Percentiles rank a stretch among this genome's conserved stretches.
Conservation (phyloP, 2,329 filamentous ascomycete species). For the Anisogramma anomala region DNA sequence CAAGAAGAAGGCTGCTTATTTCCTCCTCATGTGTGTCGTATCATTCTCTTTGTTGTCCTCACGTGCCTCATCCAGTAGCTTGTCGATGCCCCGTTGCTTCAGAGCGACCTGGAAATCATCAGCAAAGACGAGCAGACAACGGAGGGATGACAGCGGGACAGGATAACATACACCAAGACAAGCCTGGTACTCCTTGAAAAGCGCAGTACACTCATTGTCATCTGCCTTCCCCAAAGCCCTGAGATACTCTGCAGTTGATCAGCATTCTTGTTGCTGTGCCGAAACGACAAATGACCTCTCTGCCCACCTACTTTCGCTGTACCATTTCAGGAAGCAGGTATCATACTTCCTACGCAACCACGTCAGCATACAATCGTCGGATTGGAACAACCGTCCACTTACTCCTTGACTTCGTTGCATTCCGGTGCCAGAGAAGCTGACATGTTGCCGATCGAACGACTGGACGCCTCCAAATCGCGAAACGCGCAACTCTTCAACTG, state of each 20-base stretch:
- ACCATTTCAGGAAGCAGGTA: slow-evolving; percentile 97
- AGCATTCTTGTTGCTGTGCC: slow-evolving; percentile 1
- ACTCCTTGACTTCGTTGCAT: slow-evolving; percentile 96
- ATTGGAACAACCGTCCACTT: slow-evolving; percentile 22
- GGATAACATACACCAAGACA: slow-evolving; percentile 60
- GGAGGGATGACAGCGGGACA: background rate
- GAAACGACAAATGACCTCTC: slow-evolving; percentile 1
- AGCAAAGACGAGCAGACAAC: background rate
- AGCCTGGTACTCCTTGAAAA: slow-evolving; percentile 81
- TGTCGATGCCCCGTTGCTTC: slow-evolving; percentile 83
- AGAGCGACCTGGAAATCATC: slow-evolving; percentile 58
- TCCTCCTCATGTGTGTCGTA: slow-evolving; percentile 48
- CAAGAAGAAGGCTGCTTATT: no score
- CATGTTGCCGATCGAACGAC: slow-evolving; percentile 41
- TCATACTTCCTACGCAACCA: slow-evolving; percentile 64
- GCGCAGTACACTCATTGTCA: slow-evolving; percentile 62
- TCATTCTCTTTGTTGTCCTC: slow-evolving; percentile 87
- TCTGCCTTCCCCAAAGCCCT: slow-evolving; percentile 71
- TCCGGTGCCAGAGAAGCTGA: slow-evolving; percentile 89
- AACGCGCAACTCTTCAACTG: background rate
- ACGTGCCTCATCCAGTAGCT: slow-evolving; percentile 80
- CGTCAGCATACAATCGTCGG: background rate
- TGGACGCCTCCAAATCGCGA: background rate
- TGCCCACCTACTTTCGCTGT: slow-evolving; percentile 74
- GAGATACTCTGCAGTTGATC: slow-evolving; percentile 60